phyloP scores from a whole-genome alignment of 2,329 filamentous ascomycete genomes.

The Mollisiaceae sp. region DNA sequence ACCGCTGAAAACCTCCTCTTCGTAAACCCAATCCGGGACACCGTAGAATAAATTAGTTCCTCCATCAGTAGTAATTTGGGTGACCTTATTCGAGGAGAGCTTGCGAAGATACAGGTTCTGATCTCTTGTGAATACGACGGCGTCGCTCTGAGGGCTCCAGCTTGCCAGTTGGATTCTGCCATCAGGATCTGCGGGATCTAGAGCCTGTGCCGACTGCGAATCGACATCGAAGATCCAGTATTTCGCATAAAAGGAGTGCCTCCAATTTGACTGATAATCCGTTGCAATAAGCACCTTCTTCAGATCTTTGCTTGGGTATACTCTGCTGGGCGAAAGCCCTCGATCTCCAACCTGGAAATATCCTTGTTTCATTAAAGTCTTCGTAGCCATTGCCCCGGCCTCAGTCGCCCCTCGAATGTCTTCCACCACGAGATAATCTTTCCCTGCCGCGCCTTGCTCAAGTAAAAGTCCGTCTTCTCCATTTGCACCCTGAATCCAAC shows the following conservation, averaged over 20 bases:
- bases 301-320: slow-evolving; percentile 81
- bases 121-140: slow-evolving; percentile 84
- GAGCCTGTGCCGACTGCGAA: slow-evolving; percentile 75
- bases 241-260: slow-evolving; percentile 82
- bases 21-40: slow-evolving; percentile 96
- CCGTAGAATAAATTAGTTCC: slow-evolving; percentile 92
- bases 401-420: slow-evolving; percentile 71
- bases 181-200: slow-evolving; percentile 71
- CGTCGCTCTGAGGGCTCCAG: slow-evolving; percentile 88
- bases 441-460: slow-evolving; percentile 66
- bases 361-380: slow-evolving; percentile 75
- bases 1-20: slow-evolving; percentile 78
- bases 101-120: slow-evolving; percentile 90
- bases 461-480: slow-evolving; percentile 86
- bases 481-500: slow-evolving; percentile 76
- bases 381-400: slow-evolving; percentile 54
- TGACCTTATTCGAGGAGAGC: slow-evolving; percentile 48
- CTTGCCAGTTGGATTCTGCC: slow-evolving; percentile 80
- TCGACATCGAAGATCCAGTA: slow-evolving; percentile 95
- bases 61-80: slow-evolving; percentile 82
- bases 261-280: slow-evolving; percentile 76
- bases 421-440: slow-evolving; percentile 83
- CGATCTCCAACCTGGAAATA: slow-evolving; percentile 65
- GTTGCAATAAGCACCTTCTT: slow-evolving; percentile 86
- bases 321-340: slow-evolving; percentile 60